These are phyloP conservation scores for Exophiala calicioides DNA, from an alignment of 2,329 filamentous ascomycete species.

Conservation along the genomic window DNA sequence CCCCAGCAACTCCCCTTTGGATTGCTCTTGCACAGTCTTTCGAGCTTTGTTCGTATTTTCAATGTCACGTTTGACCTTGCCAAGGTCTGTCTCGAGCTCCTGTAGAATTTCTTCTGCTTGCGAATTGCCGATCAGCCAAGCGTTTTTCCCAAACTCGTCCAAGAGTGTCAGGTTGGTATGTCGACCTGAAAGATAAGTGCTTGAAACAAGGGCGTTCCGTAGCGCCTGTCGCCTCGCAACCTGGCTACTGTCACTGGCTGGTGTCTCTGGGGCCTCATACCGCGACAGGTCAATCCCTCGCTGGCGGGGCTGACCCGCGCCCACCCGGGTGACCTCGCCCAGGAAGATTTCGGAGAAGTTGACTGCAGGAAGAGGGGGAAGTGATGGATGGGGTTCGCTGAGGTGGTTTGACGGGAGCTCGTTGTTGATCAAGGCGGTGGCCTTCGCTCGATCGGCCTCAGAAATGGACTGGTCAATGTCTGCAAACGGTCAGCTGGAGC, in stretches of 20 bases:
- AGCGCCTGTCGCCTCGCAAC: conserved; percentile 54
- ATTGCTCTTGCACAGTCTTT: conserved; percentile 68
- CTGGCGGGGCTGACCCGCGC: conserved; percentile 58
- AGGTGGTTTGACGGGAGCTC: conserved; percentile 59
- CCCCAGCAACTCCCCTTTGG: conserved; percentile 69
- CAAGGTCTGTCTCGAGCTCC: conserved; percentile 72
- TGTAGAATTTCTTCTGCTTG: conserved; percentile 72
- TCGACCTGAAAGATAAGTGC: conserved; percentile 58
- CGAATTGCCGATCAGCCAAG: conserved; percentile 85
- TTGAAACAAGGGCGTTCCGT: conserved; percentile 58
- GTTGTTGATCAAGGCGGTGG: conserved; percentile 67
- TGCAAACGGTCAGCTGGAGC: conserved; percentile 41
- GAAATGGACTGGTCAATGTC: conserved; percentile 80
- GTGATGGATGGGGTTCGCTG: conserved; percentile 58
- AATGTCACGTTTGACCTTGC: conserved; percentile 64
- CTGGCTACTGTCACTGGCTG: conserved; percentile 39
- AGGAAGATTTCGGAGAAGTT: conserved; percentile 67
- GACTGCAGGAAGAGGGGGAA: conserved; percentile 55
- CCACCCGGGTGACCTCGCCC: conserved; percentile 68
- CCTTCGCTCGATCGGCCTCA: conserved; percentile 60
- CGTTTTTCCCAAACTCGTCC: conserved; percentile 80
- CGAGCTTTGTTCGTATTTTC: conserved; percentile 73
- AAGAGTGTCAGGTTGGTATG: conserved; percentile 70
- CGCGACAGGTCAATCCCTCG: conserved; percentile 72
- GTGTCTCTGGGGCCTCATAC: conserved; percentile 75